phyloP scores from a whole-genome alignment of 1,139 yeast genomes.

The Magnusiomyces sp. region DNA sequence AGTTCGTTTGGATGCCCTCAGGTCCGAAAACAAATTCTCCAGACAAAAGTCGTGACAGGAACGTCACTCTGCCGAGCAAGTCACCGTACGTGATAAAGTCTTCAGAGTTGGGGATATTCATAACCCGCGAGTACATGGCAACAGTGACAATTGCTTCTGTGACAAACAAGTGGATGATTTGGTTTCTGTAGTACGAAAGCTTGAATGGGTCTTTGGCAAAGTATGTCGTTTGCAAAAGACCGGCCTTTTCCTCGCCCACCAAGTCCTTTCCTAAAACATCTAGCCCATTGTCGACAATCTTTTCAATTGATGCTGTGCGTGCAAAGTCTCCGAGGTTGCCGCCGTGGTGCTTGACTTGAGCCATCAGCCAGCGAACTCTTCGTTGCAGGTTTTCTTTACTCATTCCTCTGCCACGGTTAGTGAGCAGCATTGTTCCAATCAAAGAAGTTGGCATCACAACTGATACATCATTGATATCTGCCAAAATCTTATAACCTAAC shows the following conservation, averaged over 20 bases:
- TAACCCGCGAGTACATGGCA: conserved; percentile 28
- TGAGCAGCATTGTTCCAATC: conserved; percentile 36
- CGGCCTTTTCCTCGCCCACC: conserved; percentile 31
- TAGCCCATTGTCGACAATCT: conserved; percentile 33
- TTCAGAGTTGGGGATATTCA: conserved; percentile 6
- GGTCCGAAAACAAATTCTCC: conserved; percentile 37
- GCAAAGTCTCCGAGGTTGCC: conserved; percentile 35
- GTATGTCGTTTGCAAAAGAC: conserved; percentile 34
- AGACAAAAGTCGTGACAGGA: conserved; percentile 32
- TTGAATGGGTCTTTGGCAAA: conserved; percentile 36
- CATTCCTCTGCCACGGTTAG: conserved; percentile 35
- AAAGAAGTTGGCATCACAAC: conserved; percentile 40
- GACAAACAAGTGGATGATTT: conserved; percentile 36
- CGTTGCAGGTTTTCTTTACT: conserved; percentile 30
- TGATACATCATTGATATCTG: conserved; percentile 35
- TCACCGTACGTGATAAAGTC: conserved; percentile 17
- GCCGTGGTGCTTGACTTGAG: conserved; percentile 31
- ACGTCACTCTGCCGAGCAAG: conserved; percentile 26
- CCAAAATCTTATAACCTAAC: conserved; percentile 35
- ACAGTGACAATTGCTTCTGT: conserved; percentile 35
- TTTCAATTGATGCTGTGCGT: conserved; percentile 23
- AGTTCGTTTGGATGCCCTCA: conserved; percentile 32
- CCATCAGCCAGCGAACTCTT: conserved; percentile 33
- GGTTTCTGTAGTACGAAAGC: conserved; percentile 38
- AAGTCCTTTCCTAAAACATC: conserved; percentile 34